Percentiles rank a stretch among this genome's conserved stretches.
phyloP scores from a whole-genome alignment of 164 flowering plant species.

The Houttuynia cordata region DNA sequence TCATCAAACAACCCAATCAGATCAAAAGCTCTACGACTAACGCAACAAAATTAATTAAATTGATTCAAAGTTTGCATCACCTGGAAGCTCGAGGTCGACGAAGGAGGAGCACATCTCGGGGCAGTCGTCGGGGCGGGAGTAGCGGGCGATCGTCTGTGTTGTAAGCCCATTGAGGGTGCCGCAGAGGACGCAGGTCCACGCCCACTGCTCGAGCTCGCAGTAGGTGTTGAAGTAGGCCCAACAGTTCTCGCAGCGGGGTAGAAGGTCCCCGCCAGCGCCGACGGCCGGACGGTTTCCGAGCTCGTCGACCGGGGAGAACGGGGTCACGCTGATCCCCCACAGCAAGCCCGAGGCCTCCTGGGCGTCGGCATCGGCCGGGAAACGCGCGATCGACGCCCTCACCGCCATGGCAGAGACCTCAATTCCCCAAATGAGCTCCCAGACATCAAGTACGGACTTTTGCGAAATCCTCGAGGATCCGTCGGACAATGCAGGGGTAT shows the following conservation, averaged over 20 bases:
- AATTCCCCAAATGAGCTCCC: neutral
- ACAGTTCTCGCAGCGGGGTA: slow-evolving; percentile 94
- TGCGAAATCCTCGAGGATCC: neutral
- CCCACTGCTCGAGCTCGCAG: slow-evolving; percentile 94
- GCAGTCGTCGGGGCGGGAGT: slow-evolving; percentile 57
- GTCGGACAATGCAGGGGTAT: neutral
- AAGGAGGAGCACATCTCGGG: slow-evolving; percentile 83
- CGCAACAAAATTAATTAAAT: too few relatives aligned
- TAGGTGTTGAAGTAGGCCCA: slow-evolving; percentile 90
- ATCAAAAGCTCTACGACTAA: neutral
- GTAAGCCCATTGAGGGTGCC: slow-evolving; percentile 82
- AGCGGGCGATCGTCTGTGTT: slow-evolving; percentile 48
- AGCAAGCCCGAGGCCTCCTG: slow-evolving; percentile 70
- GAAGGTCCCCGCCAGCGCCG: slow-evolving; percentile 63
- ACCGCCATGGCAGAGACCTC: slow-evolving; percentile 48
- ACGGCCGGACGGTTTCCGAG: slow-evolving; percentile 48
- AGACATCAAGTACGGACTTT: neutral
- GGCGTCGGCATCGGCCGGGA: slow-evolving; percentile 60
- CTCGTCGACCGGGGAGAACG: slow-evolving; percentile 78
- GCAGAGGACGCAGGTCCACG: slow-evolving; percentile 85
- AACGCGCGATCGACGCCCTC: slow-evolving; percentile 62
- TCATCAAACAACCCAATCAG: slow-evolving; percentile 2
- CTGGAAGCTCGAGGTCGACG: slow-evolving; percentile 81
- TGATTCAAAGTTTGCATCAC: slow-evolving; percentile 17
- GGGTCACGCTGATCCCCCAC: slow-evolving; percentile 84